phyloP scores from a whole-genome alignment of 2,329 filamentous ascomycete species.

The Diplodia scrobiculata region DNA sequence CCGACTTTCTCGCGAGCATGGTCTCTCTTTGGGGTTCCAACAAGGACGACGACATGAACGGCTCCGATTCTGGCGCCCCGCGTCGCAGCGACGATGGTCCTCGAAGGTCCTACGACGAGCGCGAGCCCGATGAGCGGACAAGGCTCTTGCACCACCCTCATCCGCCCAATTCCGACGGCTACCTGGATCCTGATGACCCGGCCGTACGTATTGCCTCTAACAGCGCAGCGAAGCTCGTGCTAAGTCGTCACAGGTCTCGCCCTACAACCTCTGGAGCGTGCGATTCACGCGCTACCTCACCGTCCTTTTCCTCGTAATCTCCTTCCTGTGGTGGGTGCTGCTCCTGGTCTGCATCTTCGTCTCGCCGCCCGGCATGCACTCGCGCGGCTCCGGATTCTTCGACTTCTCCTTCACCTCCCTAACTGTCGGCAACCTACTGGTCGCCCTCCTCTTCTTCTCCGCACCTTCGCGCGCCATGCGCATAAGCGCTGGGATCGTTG shows the following conservation, averaged over 20 bases:
- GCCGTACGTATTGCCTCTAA: constrained; percentile 59
- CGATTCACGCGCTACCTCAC: constrained; percentile 77
- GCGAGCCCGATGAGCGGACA: constrained; percentile 61
- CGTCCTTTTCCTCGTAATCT: constrained; percentile 71
- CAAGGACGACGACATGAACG: constrained; percentile 50
- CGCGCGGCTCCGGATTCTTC: constrained; percentile 88
- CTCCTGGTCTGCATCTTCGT: constrained; percentile 88
- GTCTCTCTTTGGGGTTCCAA: constrained; percentile 58
- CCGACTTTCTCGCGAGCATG: constrained; percentile 40
- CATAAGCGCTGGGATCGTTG: constrained; percentile 68
- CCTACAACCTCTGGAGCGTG: constrained; percentile 93
- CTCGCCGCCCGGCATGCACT: constrained; percentile 82
- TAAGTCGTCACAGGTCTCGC: constrained; percentile 61
- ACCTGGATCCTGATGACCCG: constrained; percentile 76
- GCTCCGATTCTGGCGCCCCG: constrained; percentile 36
- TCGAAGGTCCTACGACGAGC: constrained; percentile 39
- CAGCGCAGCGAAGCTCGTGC: constrained; percentile 7
- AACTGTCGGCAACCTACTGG: constrained; percentile 72
- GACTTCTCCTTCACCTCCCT: constrained; percentile 81
- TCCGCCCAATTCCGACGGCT: constrained; percentile 65
- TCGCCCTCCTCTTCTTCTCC: constrained; percentile 82
- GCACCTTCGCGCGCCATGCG: constrained; percentile 79
- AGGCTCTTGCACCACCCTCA: constrained; percentile 63
- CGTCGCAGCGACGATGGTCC: constrained; percentile 30
- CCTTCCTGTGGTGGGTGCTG: constrained; percentile 89